Evolutionary conservation across 495 filamentous ascomycete species (phyloP).

Genomic region (Penicillium tannophilum): DNA sequence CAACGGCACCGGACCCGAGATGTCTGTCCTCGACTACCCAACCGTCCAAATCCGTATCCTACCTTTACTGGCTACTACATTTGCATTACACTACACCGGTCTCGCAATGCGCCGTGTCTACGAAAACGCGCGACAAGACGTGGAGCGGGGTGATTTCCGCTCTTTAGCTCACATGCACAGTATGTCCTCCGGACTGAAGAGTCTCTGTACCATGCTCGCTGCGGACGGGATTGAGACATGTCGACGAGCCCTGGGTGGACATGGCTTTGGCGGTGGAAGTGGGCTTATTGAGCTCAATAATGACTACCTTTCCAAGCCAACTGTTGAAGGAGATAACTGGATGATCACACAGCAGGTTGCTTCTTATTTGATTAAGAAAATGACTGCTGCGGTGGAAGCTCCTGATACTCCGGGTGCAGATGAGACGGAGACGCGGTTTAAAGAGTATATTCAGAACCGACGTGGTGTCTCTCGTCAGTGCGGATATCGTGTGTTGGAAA

Average conservation of each 20-base stretch:
- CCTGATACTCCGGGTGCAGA: conserved; percentile 13
- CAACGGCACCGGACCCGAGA: conserved; percentile 34
- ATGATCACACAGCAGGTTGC: conserved; percentile 56
- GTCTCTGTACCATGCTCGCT: conserved; percentile 49
- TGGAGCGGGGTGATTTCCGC: conserved; percentile 44
- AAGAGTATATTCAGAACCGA: conserved; percentile 22
- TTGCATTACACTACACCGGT: conserved; percentile 53
- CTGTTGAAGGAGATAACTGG: conserved; percentile 57
- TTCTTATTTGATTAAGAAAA: conserved; percentile 51
- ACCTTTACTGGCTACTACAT: conserved; percentile 49
- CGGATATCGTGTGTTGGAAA: conserved; percentile 19
- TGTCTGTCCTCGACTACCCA: conserved; percentile 51
- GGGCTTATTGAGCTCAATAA: conserved; percentile 50
- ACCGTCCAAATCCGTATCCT: conserved; percentile 53
- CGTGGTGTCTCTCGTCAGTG: neutral
- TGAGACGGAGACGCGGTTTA: conserved; percentile 28
- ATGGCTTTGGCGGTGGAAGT: conserved; percentile 52
- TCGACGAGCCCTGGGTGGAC: conserved; percentile 50
- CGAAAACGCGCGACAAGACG: conserved; percentile 34
- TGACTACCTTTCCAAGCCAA: conserved; percentile 52
- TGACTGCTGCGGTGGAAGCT: conserved; percentile 36
- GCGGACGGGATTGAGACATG: conserved; percentile 55
- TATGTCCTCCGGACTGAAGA: conserved; percentile 51
- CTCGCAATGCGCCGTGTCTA: conserved; percentile 46
- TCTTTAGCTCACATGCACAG: conserved; percentile 50